These are phyloP conservation scores for Penium margaritaceum DNA, from an alignment of 139 green algal species.

Conservation along the genomic window DNA sequence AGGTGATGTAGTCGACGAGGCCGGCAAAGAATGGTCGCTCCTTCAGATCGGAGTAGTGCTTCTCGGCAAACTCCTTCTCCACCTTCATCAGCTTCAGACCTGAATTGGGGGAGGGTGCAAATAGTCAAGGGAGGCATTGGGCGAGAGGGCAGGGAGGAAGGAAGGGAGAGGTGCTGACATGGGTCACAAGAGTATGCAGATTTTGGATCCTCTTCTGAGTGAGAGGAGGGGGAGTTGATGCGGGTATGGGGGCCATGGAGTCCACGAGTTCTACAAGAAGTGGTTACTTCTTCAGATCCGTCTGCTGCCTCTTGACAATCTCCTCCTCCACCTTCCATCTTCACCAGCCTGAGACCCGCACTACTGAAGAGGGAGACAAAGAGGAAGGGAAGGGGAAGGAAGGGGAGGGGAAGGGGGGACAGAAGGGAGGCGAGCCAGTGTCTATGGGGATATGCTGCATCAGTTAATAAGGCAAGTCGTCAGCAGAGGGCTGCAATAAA, in stretches of 20 bases:
- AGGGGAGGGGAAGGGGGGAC: background rate
- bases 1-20: conserved; percentile 93
- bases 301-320: background rate
- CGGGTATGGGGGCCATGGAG: background rate
- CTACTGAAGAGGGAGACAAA: background rate
- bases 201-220: background rate
- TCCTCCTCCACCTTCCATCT: background rate
- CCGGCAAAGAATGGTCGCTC: conserved; percentile 87
- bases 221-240: background rate
- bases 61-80: conserved; percentile 47
- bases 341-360: background rate
- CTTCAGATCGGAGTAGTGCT: conserved; percentile 90
- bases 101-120: no score
- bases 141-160: no score
- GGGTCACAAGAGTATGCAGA: background rate
- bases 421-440: no score
- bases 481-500: no score
- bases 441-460: no score
- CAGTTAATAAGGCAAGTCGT: no score
- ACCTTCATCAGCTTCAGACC: conserved; percentile 4
- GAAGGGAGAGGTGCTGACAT: background rate
- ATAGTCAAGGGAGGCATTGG: no score
- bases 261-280: background rate
- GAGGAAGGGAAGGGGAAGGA: conserved; percentile 2
- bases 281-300: no score